A percentile compares a stretch with the other conserved stretches of the same genome.
Evolutionary conservation across 176 grass and related monocot genomes (phyloP).

Genomic region (Phyllostachys edulis): DNA sequence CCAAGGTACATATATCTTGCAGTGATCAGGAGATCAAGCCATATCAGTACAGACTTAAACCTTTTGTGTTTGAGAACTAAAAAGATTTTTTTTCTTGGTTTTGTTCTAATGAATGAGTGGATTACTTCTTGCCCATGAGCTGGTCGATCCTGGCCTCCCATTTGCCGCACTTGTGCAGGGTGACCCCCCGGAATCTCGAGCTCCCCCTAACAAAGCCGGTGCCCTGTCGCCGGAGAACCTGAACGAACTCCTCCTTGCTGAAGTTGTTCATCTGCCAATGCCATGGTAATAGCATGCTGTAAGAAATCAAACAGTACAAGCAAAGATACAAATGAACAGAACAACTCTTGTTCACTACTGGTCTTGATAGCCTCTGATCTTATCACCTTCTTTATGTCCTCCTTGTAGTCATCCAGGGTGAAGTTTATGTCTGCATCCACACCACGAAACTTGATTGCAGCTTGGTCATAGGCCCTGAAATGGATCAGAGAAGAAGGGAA

Average conservation of each 20-base stretch:
- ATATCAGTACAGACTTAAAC: background rate
- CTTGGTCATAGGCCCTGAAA: slow-evolving; percentile 62
- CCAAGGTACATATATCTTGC: slow-evolving; percentile 81
- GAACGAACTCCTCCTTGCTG: slow-evolving; percentile 73
- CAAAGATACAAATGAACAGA: background rate
- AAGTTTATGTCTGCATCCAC: slow-evolving; percentile 63
- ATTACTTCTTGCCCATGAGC: slow-evolving; percentile 76
- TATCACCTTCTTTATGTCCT: slow-evolving; percentile 59
- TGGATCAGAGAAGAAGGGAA: background rate
- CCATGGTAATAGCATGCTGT: background rate
- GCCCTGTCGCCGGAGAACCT: slow-evolving; percentile 66
- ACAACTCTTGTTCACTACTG: background rate
- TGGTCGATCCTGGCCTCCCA: slow-evolving; percentile 75
- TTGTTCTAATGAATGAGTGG: background rate
- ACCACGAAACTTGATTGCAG: slow-evolving; percentile 68
- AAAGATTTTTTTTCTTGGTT: background rate
- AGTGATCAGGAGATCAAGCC: background rate
- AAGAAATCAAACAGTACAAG: background rate
- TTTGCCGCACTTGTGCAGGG: slow-evolving; percentile 76
- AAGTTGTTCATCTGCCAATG: slow-evolving; percentile 55
- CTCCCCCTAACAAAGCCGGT: slow-evolving; percentile 57
- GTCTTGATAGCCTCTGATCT: slow-evolving; percentile 3
- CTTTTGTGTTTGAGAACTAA: background rate
- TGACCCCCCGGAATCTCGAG: slow-evolving; percentile 65
- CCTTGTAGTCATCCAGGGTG: slow-evolving; percentile 43